Evolutionary conservation across 129 eudicot genomes (phyloP).

Genomic region (Flaveria linearis): DNA sequence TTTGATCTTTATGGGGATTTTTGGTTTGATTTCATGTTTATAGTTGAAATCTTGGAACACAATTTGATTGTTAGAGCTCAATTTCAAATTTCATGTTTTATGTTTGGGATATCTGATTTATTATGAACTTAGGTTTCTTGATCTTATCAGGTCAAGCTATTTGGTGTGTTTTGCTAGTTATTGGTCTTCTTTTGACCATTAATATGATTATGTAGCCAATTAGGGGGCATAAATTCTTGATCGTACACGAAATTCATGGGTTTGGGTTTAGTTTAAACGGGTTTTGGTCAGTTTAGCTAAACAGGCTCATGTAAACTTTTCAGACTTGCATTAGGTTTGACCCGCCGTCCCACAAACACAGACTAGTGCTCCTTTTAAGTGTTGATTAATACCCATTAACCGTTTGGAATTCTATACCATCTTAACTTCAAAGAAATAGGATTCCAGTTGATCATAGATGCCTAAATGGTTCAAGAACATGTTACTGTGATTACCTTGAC

Average conservation of each 20-base stretch:
- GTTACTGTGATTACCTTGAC: neutral
- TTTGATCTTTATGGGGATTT: slow-evolving; percentile 17
- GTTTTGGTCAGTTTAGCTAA: neutral
- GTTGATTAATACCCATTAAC: too few relatives aligned
- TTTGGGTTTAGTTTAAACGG: neutral
- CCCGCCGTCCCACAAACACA: neutral
- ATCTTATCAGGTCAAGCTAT: slow-evolving; percentile 3
- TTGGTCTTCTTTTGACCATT: slow-evolving; percentile 14
- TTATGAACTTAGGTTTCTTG: slow-evolving; percentile 4
- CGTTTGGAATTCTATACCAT: too few relatives aligned
- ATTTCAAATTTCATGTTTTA: slow-evolving; percentile 22
- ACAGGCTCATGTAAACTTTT: neutral
- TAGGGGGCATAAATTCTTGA: neutral
- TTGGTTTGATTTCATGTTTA: slow-evolving; percentile 10
- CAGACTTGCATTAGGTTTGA: neutral
- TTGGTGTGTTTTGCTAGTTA: neutral
- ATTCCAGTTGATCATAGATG: slow-evolving; percentile 2
- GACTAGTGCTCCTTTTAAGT: too few relatives aligned
- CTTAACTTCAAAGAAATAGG: neutral
- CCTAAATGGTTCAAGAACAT: neutral
- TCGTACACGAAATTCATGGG: neutral
- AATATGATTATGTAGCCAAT: neutral
- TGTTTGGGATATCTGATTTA: neutral
- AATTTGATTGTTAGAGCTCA: slow-evolving; percentile 18
- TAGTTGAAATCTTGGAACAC: slow-evolving; percentile 23